phyloP scores from a whole-genome alignment of 1,284 basidiomycete species.

The Hemileccinum hortonii region DNA sequence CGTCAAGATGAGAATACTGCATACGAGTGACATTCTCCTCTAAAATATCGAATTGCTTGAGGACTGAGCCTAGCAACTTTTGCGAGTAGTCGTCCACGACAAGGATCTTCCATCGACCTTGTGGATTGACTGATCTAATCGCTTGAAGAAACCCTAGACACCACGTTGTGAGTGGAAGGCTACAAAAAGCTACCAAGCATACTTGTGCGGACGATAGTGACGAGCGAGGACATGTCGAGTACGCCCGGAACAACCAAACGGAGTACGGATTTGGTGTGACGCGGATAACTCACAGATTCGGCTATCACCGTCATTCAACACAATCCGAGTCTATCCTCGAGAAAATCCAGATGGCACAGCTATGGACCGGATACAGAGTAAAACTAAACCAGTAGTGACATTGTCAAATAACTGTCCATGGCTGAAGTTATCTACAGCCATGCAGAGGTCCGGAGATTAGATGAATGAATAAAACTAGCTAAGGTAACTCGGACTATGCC shows the following conservation, averaged over 20 bases:
- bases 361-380: constrained; percentile 16
- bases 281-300: constrained; percentile 7
- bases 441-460: constrained; percentile 23
- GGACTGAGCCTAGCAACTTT: constrained; percentile 78
- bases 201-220: constrained; percentile 55
- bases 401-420: constrained; percentile 17
- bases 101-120: constrained; percentile 91
- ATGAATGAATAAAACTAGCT: constrained; percentile 6
- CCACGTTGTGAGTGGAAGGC: constrained; percentile 5
- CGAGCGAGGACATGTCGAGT: constrained; percentile 53
- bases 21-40: constrained; percentile 92
- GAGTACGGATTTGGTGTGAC: background rate
- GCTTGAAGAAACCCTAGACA: constrained; percentile 72
- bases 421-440: constrained; percentile 24
- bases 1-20: constrained; percentile 32
- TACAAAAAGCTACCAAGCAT: constrained; percentile 21
- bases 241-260: constrained; percentile 8
- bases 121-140: constrained; percentile 78
- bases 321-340: background rate
- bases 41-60: constrained; percentile 91
- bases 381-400: constrained; percentile 10
- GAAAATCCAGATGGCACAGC: constrained; percentile 1
- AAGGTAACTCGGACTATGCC: background rate
- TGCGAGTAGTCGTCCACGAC: constrained; percentile 94
- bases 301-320: constrained; percentile 15